Base-by-base conservation (phyloP, 2,329 filamentous ascomycete genomes). In the Hymenoscyphus fructigenus region DNA sequence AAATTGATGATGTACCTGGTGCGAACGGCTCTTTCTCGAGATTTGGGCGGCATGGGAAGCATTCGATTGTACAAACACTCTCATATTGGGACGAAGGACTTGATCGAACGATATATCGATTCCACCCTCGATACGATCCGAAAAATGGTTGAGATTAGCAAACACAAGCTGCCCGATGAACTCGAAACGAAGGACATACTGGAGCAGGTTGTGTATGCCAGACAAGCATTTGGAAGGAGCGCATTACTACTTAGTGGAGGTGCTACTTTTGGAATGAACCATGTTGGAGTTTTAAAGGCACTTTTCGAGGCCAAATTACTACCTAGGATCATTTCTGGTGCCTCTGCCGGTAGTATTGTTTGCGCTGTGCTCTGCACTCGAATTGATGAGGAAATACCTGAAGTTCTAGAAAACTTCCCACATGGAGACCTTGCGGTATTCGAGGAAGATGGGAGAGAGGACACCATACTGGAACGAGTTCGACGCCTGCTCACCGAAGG, bases 61-160 rank as follows among this genome's bases (percentile, higher is more conserved):
- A 84, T 90, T 53, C 85, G 88, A 61, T 82, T 97, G 1, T 97
- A 97, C 79, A 88, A 88, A 63, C 91, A 95, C 75, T 91, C 91
- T 0, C 89, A 95, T 74, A 85, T 92, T 15, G 94, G 93, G 5
- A 97, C 93, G 9, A 97, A 97, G 79, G 83, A 85, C 65, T 78
- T 97, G 68, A 94, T 97, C 67, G 93, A 97, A 78, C 83, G 86
- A 38, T 97, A 97, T 72, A 93, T 96, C 67, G 86, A 90, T 59
- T 92, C 91, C 1, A 89, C 91, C 0, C 79, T 93, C 34, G 83
- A 88, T 64, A 92, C 92, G 0, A 88, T 98, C 66, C 82, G 88
- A 6, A 83, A 87, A 0, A 78, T 97, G 63, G 84, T 95, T 41
- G 87, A 91, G 23, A 76, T 86, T 78, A 78, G 86, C 77, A 73